These are phyloP conservation scores for Peniophora sp. DNA, from an alignment of 1,284 basidiomycete species.

Conservation along the genomic window DNA sequence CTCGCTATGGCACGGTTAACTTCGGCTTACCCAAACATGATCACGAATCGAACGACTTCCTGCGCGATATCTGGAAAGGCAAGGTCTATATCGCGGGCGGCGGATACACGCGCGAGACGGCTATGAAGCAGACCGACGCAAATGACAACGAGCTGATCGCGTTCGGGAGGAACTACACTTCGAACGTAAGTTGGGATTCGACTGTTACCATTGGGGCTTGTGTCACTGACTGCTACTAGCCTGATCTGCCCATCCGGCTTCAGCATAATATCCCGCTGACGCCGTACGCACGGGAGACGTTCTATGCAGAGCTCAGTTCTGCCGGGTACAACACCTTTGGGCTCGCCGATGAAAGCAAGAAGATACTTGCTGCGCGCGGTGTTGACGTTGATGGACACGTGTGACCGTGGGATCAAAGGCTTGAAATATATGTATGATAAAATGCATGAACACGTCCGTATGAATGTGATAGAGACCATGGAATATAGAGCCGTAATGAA, in stretches of 20 bases:
- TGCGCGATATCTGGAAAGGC: conserved; percentile 16
- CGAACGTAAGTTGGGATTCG: conserved; percentile 30
- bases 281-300: conserved; percentile 16
- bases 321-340: conserved; percentile 21
- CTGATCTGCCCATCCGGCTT: conserved; percentile 33
- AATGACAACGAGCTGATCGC: conserved; percentile 25
- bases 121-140: conserved; percentile 16
- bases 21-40: neutral
- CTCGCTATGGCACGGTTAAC: conserved; percentile 16
- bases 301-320: conserved; percentile 12
- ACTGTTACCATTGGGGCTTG: neutral
- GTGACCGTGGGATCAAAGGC: no score
- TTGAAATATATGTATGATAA: no score
- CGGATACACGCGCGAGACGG: conserved; percentile 19
- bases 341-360: conserved; percentile 2
- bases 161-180: conserved; percentile 39
- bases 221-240: conserved; percentile 19
- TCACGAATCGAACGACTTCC: conserved; percentile 20
- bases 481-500: no score
- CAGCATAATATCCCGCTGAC: conserved; percentile 15
- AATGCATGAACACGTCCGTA: no score
- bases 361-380: neutral
- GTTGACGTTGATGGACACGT: neutral
- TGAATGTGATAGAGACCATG: no score
- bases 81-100: conserved; percentile 26